phyloP scores from a whole-genome alignment of 176 grass and related monocot genomes.

The Luzula sylvatica region DNA sequence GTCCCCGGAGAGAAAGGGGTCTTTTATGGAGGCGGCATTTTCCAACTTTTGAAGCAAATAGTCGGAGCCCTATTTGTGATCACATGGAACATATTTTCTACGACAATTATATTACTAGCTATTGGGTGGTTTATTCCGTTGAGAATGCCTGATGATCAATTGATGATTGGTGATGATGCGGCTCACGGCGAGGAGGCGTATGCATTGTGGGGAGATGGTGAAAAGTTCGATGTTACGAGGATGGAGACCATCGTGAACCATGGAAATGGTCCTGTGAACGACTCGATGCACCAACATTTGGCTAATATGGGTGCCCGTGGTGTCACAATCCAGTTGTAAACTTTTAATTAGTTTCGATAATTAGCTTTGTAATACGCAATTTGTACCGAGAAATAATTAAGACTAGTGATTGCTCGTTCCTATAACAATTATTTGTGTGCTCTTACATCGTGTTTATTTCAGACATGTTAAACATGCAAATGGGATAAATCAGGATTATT shows the following conservation, averaged over 20 bases:
- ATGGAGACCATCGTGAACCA: constrained; percentile 37
- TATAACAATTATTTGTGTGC: too few species aligned
- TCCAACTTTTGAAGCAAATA: constrained; percentile 59
- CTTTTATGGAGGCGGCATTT: constrained; percentile 54
- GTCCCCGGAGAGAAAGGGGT: constrained; percentile 31
- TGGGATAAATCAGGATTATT: too few species aligned
- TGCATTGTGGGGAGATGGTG: constrained; percentile 77
- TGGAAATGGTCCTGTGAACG: constrained; percentile 21
- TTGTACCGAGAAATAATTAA: too few species aligned
- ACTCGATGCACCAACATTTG: constrained; percentile 25
- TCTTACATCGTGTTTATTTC: too few species aligned
- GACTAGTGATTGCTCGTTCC: too few species aligned
- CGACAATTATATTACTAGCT: constrained; percentile 50
- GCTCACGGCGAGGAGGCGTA: constrained; percentile 79
- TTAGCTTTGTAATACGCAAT: too few species aligned
- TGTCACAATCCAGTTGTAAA: constrained; percentile 64
- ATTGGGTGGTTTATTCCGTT: constrained; percentile 44
- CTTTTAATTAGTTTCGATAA: too few species aligned
- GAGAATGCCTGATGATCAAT: constrained; percentile 68
- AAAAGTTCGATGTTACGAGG: constrained; percentile 63
- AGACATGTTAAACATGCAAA: too few species aligned
- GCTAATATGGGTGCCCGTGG: constrained; percentile 44
- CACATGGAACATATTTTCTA: constrained; percentile 43
- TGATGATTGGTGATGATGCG: constrained; percentile 77
- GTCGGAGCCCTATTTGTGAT: constrained; percentile 57